phyloP scores from a whole-genome alignment of 1,284 basidiomycete genomes.

The Ustilago hordei region DNA sequence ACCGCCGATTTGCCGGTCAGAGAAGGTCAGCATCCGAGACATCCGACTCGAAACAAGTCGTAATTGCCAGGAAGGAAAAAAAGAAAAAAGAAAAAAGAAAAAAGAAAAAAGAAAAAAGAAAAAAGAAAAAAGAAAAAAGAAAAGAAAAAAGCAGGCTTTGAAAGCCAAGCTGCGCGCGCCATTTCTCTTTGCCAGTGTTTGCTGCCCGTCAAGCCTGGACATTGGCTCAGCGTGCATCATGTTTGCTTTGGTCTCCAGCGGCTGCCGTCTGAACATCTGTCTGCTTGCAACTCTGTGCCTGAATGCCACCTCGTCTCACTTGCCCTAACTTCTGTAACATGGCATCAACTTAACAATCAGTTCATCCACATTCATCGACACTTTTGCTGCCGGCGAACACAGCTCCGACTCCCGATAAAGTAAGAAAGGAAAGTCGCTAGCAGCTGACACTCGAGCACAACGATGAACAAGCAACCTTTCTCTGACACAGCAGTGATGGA shows the following conservation, averaged over 20 bases:
- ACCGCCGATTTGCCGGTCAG: constrained; percentile 31
- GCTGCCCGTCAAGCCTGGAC: constrained; percentile 2
- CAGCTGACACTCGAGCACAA: neutral
- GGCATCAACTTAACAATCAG: constrained; percentile 13
- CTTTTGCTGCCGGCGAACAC: neutral
- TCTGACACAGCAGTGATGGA: neutral
- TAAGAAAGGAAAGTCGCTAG: neutral
- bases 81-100: neutral
- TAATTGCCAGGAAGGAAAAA: neutral
- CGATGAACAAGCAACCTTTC: no score
- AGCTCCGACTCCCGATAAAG: neutral
- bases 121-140: no score
- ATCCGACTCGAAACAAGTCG: neutral
- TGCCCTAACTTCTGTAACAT: neutral
- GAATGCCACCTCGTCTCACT: neutral
- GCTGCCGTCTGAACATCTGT: neutral
- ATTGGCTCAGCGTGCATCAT: constrained; percentile 34
- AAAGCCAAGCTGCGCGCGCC: neutral
- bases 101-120: no score
- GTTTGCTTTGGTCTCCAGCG: neutral
- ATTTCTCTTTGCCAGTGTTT: neutral
- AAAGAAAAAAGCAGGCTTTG: neutral
- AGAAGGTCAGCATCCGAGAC: constrained; percentile 19
- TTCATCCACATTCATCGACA: neutral
- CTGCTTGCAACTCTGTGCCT: constrained; percentile 1